Conservation (phyloP, 768 basidiomycete genomes). For the Bullera alba region DNA sequence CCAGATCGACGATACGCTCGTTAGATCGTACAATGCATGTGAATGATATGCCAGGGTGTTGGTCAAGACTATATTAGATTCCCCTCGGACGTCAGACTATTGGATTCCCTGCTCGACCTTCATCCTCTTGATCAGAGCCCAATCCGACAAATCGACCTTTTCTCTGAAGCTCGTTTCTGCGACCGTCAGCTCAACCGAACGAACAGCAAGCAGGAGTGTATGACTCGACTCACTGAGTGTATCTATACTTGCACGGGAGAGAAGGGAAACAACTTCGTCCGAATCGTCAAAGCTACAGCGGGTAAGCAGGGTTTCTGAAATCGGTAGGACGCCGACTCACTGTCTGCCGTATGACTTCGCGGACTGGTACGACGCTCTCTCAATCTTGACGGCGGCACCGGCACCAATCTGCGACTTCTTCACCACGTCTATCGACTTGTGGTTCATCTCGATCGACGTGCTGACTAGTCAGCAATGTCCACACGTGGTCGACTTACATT, state of each 20-base stretch:
- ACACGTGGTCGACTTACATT: constrained; percentile 57
- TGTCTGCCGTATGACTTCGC: constrained; percentile 94
- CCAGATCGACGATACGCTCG: no score
- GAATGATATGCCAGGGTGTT: no score
- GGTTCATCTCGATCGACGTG: constrained; percentile 94
- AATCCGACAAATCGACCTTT: constrained; percentile 84
- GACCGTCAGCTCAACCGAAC: constrained; percentile 8
- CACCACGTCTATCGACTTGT: constrained; percentile 78
- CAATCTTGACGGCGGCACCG: constrained; percentile 97
- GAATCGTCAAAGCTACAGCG: constrained; percentile 56
- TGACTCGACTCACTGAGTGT: constrained; percentile 78
- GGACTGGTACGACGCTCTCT: constrained; percentile 90
- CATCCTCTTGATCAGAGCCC: constrained; percentile 71
- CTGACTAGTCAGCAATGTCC: constrained; percentile 48
- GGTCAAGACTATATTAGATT: background rate
- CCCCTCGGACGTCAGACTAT: constrained; percentile 4
- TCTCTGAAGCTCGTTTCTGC: constrained; percentile 72
- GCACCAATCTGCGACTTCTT: constrained; percentile 92
- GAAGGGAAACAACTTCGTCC: constrained; percentile 83
- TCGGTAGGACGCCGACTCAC: constrained; percentile 44
- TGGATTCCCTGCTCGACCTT: constrained; percentile 38
- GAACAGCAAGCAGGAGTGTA: no score
- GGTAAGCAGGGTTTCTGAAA: background rate
- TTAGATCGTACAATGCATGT: background rate
- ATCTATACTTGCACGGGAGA: constrained; percentile 89